phyloP scores from a whole-genome alignment of 495 filamentous ascomycete genomes.

The Acidomyces sp. region DNA sequence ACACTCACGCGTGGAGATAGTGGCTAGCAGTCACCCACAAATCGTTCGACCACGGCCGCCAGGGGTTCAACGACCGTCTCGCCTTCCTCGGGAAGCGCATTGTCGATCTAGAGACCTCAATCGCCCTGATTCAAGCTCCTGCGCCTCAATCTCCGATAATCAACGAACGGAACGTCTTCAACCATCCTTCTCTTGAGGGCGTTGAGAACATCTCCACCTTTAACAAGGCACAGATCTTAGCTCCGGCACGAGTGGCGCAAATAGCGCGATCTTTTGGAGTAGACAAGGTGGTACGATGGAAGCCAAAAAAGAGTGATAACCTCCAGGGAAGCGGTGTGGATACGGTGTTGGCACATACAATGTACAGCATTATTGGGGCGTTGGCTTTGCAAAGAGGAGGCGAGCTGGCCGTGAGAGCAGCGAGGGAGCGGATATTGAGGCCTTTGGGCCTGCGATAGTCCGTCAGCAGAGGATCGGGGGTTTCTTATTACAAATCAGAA shows the following conservation, averaged over 20 bases:
- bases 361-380: slow-evolving; percentile 81
- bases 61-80: slow-evolving; percentile 88
- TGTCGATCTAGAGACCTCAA: slow-evolving; percentile 60
- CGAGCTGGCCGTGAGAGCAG: slow-evolving; percentile 57
- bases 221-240: slow-evolving; percentile 43
- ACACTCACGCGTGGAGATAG: slow-evolving; percentile 33
- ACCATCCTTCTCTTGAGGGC: slow-evolving; percentile 58
- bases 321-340: slow-evolving; percentile 57
- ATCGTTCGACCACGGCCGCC: slow-evolving; percentile 89
- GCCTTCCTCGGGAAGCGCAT: slow-evolving; percentile 86
- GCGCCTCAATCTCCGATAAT: slow-evolving; percentile 2
- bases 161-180: slow-evolving; percentile 46
- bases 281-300: slow-evolving; percentile 68
- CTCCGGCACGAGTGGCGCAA: slow-evolving; percentile 46
- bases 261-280: slow-evolving; percentile 60
- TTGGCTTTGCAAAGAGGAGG: slow-evolving; percentile 75
- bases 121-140: slow-evolving; percentile 49
- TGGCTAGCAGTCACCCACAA: slow-evolving; percentile 97
- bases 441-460: slow-evolving; percentile 29
- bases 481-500: too few relatives aligned
- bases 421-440: slow-evolving; percentile 60
- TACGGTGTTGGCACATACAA: slow-evolving; percentile 54
- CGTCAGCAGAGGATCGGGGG: too few relatives aligned
- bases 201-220: slow-evolving; percentile 50
- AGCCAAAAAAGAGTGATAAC: slow-evolving; percentile 65